Conservation (phyloP, 169 alveolate genomes). For the Cryptosporidium felis region DNA sequence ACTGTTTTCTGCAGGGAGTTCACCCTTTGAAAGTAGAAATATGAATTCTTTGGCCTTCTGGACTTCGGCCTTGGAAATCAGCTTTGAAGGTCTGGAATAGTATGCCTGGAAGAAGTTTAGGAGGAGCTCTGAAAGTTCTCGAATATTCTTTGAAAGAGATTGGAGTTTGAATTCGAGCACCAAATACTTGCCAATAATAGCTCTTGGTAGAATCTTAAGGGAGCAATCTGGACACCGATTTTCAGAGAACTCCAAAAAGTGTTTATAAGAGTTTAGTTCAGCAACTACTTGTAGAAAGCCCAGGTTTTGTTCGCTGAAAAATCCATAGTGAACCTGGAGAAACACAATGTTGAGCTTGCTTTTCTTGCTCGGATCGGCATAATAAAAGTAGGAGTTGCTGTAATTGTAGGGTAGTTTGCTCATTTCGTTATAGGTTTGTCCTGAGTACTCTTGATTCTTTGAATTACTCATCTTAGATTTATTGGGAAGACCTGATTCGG, state of each 20-base stretch:
- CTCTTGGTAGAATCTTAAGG: slow-evolving; percentile 25
- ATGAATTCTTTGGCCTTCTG: slow-evolving; percentile 29
- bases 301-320: slow-evolving; percentile 11
- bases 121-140: slow-evolving; percentile 14
- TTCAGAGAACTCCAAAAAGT: slow-evolving; percentile 26
- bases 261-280: slow-evolving; percentile 24
- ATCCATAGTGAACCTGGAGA: slow-evolving; percentile 28
- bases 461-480: neutral
- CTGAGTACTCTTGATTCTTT: slow-evolving; percentile 17
- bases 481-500: too few species aligned
- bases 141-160: slow-evolving; percentile 10
- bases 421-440: slow-evolving; percentile 11
- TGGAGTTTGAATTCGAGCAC: slow-evolving; percentile 43
- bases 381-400: slow-evolving; percentile 46
- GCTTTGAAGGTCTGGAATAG: slow-evolving; percentile 50
- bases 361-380: neutral
- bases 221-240: slow-evolving; percentile 18
- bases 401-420: slow-evolving; percentile 27
- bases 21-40: neutral
- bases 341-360: slow-evolving; percentile 16
- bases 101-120: slow-evolving; percentile 6
- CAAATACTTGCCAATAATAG: slow-evolving; percentile 21
- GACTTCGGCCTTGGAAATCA: slow-evolving; percentile 13
- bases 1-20: neutral
- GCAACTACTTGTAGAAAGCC: slow-evolving; percentile 33